Base-by-base conservation (phyloP, 495 filamentous ascomycete species). In the Cairneyella variabilis region DNA sequence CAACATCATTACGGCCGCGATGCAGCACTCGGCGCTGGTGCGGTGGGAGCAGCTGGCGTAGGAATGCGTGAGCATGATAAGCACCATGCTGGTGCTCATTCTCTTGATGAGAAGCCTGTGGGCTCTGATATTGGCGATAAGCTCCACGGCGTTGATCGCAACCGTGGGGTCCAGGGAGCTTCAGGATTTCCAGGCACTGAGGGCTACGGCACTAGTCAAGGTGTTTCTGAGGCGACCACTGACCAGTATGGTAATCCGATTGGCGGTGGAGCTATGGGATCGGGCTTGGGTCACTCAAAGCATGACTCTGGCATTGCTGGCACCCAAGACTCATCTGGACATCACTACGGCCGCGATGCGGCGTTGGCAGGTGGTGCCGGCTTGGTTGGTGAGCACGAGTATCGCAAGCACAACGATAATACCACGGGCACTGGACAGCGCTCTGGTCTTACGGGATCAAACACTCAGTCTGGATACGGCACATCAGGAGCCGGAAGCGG, bases 121-220 rank as follows among this genome's bases (percentile, higher is more conserved):
- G 53, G 48, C 1, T 32, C 16, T 3, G 44, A 54, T 36, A 26
- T 57, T 18, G 54, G 53, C 16, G 54, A 56, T 21, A 51, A 47
- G 2, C 27, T 60, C 7, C 57, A 60, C 34, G 57, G 57, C 3
- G 46, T 43, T 5, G 57, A 51, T 2, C 40, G 57, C 1, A 60
- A 60, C 34, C 57, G 52, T 38, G 57, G 57, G 8, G 40, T 56
- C 28, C 18, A 20, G 18, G 51, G 56, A 3, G 10, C 21, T 3
- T 38, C 37, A 6, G 56, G 56, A 0, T 50, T 51, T 21, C 56
- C 50, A 28, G 56, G 55, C 1, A 27, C 44, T 11, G 20, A 23
- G 25, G 55, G 55, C 30, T 53, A 23, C 32, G 48, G 48, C 6
- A 37, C 34, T 22, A 25, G 42, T 30, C 12, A 3, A 36, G 14